phyloP scores from a whole-genome alignment of 108 stramenopile species.

The Parietichytrium sp. region DNA sequence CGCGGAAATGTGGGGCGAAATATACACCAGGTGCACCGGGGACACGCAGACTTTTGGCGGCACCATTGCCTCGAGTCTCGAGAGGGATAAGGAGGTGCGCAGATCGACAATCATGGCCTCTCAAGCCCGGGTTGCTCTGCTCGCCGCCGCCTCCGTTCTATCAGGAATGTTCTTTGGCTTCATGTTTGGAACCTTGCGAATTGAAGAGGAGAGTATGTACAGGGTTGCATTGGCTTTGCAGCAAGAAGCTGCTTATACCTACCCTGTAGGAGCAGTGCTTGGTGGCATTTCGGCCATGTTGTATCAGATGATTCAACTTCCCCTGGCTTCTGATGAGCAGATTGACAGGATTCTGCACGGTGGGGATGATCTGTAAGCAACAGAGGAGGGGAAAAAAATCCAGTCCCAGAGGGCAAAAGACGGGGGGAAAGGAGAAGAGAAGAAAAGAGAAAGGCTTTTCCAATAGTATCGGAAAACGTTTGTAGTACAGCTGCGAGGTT shows the following conservation, averaged over 20 bases:
- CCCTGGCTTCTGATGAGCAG: background rate
- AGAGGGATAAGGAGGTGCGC: background rate
- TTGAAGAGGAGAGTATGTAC: background rate
- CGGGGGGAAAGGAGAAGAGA: no score
- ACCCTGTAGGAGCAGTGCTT: background rate
- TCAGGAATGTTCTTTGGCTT: background rate
- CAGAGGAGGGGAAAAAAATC: no score
- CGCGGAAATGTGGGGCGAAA: background rate
- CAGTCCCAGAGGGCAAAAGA: no score
- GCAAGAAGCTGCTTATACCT: slow-evolving; percentile 33
- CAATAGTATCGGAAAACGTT: background rate
- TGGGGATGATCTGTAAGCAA: background rate
- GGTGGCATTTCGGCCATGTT: slow-evolving; percentile 2
- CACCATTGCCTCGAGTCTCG: background rate
- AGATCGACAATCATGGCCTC: background rate
- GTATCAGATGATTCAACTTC: background rate
- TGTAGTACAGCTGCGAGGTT: background rate
- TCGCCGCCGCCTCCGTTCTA: background rate
- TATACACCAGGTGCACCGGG: background rate
- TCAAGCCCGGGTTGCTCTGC: background rate
- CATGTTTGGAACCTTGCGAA: slow-evolving; percentile 29
- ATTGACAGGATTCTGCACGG: slow-evolving; percentile 17
- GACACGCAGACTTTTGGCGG: no score
- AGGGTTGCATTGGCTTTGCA: slow-evolving; percentile 18
- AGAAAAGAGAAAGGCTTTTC: no score